These are phyloP conservation scores for Pleurotus eryngii DNA, from an alignment of 768 basidiomycete genomes.

Conservation along the genomic window DNA sequence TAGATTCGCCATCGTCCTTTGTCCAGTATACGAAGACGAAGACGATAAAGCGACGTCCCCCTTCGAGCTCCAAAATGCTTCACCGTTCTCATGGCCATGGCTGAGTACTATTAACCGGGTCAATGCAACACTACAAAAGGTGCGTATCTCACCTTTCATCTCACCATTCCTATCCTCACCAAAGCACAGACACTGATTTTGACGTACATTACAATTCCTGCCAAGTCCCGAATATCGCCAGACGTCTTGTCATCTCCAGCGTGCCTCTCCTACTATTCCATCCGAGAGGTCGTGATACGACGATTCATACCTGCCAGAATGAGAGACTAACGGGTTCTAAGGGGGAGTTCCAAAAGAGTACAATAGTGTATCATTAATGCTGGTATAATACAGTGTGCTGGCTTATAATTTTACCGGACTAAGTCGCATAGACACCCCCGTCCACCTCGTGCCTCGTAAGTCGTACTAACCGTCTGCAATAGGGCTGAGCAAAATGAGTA, in stretches of 20 bases:
- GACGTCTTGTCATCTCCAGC: conserved; percentile 65
- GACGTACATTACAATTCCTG: conserved; percentile 90
- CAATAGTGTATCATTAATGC: conserved; percentile 8
- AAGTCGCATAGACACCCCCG: background rate
- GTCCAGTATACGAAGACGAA: conserved; percentile 86
- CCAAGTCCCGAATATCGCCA: conserved; percentile 51
- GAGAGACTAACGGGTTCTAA: conserved; percentile 59
- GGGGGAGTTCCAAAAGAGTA: background rate
- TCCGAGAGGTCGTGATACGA: conserved; percentile 80
- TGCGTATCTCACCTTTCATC: conserved; percentile 21
- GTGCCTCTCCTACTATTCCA: conserved; percentile 70
- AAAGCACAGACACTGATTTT: conserved; percentile 76
- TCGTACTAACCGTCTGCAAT: conserved; percentile 1
- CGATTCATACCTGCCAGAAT: conserved; percentile 90
- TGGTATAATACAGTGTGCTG: conserved; percentile 4
- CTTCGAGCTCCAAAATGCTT: conserved; percentile 59
- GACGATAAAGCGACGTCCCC: conserved; percentile 65
- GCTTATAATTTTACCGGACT: conserved; percentile 4
- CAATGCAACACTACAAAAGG: conserved; percentile 96
- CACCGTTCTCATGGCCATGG: conserved; percentile 91
- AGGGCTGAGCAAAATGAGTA: background rate
- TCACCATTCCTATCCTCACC: conserved; percentile 1
- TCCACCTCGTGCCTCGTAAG: background rate
- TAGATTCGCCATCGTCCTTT: conserved; percentile 89
- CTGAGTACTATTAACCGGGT: conserved; percentile 96